A percentile compares a stretch with the other conserved stretches of the same genome.
phyloP scores from a whole-genome alignment of 768 basidiomycete species.

The Goffeauzyma gilvescens region DNA sequence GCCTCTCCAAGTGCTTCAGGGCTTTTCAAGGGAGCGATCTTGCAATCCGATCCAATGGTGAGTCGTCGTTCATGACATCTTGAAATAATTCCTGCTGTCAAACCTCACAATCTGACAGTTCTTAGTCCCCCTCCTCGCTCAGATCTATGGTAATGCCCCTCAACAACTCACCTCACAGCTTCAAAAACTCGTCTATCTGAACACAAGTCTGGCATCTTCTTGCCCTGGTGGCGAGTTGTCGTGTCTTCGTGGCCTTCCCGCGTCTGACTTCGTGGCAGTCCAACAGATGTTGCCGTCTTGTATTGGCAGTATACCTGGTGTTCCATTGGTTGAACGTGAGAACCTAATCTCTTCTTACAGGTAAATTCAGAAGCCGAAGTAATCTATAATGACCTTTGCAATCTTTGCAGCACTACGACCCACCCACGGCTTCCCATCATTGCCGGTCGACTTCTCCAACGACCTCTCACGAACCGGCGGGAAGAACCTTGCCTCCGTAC shows the following conservation, averaged over 20 bases:
- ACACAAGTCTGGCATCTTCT: slow-evolving; percentile 35
- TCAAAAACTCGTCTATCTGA: slow-evolving; percentile 31
- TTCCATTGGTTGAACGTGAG: slow-evolving; percentile 17
- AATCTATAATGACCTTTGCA: background rate
- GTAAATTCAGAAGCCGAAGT: background rate
- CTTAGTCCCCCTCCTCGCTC: background rate
- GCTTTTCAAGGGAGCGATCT: slow-evolving; percentile 56
- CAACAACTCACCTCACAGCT: slow-evolving; percentile 40
- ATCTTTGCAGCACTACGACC: slow-evolving; percentile 32
- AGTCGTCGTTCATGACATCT: slow-evolving; percentile 12
- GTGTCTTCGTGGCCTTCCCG: slow-evolving; percentile 41
- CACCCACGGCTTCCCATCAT: slow-evolving; percentile 38
- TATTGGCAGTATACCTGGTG: slow-evolving; percentile 10
- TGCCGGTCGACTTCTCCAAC: slow-evolving; percentile 39
- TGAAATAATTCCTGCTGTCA: background rate
- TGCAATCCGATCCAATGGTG: slow-evolving; percentile 79
- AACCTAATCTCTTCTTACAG: background rate
- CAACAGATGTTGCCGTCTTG: slow-evolving; percentile 28
- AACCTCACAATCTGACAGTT: background rate
- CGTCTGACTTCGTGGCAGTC: slow-evolving; percentile 41
- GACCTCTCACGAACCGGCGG: slow-evolving; percentile 37
- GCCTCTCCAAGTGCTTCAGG: slow-evolving; percentile 50
- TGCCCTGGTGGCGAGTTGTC: slow-evolving; percentile 35
- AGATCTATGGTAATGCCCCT: slow-evolving; percentile 58
- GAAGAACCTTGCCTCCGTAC: slow-evolving; percentile 35